Evolutionary conservation across 768 basidiomycete species (phyloP), one percentile per base, ranked within the genome.

Genomic region (Lactifluus rugatus): DNA sequence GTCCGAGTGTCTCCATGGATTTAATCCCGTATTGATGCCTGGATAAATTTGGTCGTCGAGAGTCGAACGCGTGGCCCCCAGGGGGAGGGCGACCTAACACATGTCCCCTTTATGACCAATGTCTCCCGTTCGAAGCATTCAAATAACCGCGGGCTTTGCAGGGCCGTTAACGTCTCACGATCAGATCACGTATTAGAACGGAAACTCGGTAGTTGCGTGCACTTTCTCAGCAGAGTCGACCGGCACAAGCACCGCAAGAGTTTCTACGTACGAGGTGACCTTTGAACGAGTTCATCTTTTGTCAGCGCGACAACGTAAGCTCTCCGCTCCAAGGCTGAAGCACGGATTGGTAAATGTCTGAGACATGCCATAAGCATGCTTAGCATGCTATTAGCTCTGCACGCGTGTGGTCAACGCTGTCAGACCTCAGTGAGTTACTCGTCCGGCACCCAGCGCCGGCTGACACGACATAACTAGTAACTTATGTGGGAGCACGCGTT

Each of bases 361-460:
- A 11, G 16, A 2, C 7, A 39, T 39, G 37, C 11, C 17, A 39
- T 39, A 39, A 39, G 37, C 37, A 14, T 17, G 5, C 37, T 37
- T 17, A 5, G 37, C 16, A 37, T 37, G 37, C 16, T 37, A 17
- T 17, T 5, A 16, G 37, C 16, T 4, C 4, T 17, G 14, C 17
- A 39, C 37, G 37, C 10, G 10, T 36, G 34, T 13, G 34, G 34
- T 36, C 11, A 39, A 16, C 17, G 16, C 37, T 16, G 5, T 17
- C 14, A 16, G 37, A 39, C 16, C 4, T 39, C 17, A 5, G 14
- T 42, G 71, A 73, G 65, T 52, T 67, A 53, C 65, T 80, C 34
- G 34, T 34, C 31, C 28, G 28, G 28, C 28, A 31, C 28, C 9
- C 9, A 31, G 28, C 28, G 28, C 5, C 28, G 28, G 28, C 2